phyloP scores from a whole-genome alignment of 2,329 filamentous ascomycete species.

The Sclerotinia sclerotiorum region DNA sequence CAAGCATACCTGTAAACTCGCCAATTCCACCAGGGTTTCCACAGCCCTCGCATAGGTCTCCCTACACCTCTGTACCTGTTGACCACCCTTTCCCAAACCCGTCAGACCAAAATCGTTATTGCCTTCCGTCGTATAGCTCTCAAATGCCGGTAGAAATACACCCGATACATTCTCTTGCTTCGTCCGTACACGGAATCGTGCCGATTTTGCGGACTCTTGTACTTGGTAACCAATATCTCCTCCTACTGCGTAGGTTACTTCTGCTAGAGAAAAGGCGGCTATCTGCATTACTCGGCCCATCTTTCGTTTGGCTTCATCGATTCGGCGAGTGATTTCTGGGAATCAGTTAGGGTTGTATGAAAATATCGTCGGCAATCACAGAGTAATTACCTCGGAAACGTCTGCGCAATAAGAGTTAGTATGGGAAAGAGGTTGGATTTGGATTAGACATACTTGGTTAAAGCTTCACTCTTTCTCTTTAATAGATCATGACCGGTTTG shows the following conservation, averaged over 20 bases:
- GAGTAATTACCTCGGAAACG: conserved; percentile 75
- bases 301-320: conserved; percentile 98
- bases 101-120: conserved; percentile 96
- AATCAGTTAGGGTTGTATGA: conserved; percentile 17
- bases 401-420: conserved; percentile 48
- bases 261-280: conserved; percentile 93
- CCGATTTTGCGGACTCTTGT: conserved; percentile 90
- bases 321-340: conserved; percentile 91
- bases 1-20: conserved; percentile 71
- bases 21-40: conserved; percentile 91
- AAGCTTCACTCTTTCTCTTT: conserved; percentile 95
- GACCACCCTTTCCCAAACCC: conserved; percentile 91
- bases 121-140: conserved; percentile 83
- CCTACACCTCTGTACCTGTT: conserved; percentile 91
- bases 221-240: conserved; percentile 97
- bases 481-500: conserved; percentile 90
- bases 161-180: conserved; percentile 99
- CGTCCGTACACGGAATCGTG: conserved; percentile 87
- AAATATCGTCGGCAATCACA: not conserved
- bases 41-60: conserved; percentile 96
- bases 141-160: conserved; percentile 90
- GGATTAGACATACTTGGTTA: conserved; percentile 74
- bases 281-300: conserved; percentile 99
- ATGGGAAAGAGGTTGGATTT: conserved; percentile 18
- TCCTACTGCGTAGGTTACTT: conserved; percentile 95